Base-by-base conservation (phyloP, 2,329 filamentous ascomycete species). In the Monosporascus sp. region DNA sequence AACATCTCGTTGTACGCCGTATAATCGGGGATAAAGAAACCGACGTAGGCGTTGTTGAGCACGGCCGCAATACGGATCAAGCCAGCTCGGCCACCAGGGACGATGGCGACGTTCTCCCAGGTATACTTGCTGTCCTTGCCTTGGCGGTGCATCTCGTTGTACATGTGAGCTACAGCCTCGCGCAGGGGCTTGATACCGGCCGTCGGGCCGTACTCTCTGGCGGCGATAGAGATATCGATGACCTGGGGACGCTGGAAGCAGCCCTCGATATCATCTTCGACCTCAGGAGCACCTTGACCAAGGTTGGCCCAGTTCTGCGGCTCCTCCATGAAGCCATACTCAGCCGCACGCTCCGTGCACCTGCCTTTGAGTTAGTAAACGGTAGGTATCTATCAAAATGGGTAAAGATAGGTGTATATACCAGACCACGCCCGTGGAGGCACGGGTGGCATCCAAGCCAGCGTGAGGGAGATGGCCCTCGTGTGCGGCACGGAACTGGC, bases 1-100 rank as follows among this genome's bases (percentile, higher is more conserved):
- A 97, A 74, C 92, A 97, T 97, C 77, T 97, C 92, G 67, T 95
- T 96, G 78, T 97, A 97, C 2, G 93, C 93, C 3, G 92, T 96
- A 75, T 97, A 97, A 71, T 97, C 89, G 46, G 90, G 90, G 67
- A 96, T 89, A 73, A 96, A 96, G 80, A 97, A 97, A 43, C 88
- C 90, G 58, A 97, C 79, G 67, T 96, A 96, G 52, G 91, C 87
- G 70, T 96, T 96, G 59, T 93, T 93, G 62, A 97, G 75, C 6
- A 97, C 91, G 50, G 93, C 93, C 20, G 93, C 93, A 69, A 97
- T 97, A 63, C 93, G 85, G 69, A 97, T 97, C 73, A 97, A 77
- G 48, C 93, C 93, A 36, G 93, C 93, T 64, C 93, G 85, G 39
- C 93, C 93, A 70, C 92, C 92, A 46, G 93, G 93, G 3, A 97